Evolutionary conservation across 371 early-diverging fungal species (phyloP).

Genomic region (Parasitella parasitica): DNA sequence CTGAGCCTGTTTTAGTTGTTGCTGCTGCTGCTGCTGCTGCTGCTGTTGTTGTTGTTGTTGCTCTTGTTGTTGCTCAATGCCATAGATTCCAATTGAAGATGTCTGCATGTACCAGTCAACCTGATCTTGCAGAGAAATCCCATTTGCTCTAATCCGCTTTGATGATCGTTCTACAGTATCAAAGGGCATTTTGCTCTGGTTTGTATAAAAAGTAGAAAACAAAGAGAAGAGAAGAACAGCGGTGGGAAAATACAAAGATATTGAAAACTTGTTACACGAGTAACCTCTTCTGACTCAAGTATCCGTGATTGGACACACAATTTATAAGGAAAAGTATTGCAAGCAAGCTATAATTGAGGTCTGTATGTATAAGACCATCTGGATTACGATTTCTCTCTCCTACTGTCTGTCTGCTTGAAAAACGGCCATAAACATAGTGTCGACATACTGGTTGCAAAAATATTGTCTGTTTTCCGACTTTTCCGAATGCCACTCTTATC

Average conservation of each 20-base stretch:
- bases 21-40: background rate
- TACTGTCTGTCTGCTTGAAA: background rate
- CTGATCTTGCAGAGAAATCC: conserved; percentile 6
- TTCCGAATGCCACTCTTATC: conserved; percentile 9
- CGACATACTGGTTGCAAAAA: too few relatives aligned
- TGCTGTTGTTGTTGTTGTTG: background rate
- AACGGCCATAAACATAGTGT: background rate
- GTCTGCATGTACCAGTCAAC: conserved; percentile 21
- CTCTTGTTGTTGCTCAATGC: background rate
- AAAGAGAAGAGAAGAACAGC: background rate
- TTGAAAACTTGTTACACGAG: conserved; percentile 17
- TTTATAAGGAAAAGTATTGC: background rate
- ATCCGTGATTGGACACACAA: conserved; percentile 2
- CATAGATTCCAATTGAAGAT: conserved; percentile 2
- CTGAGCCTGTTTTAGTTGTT: background rate
- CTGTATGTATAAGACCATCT: too few relatives aligned
- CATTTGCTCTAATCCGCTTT: conserved; percentile 23
- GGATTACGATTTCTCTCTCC: too few relatives aligned
- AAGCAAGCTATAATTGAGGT: background rate
- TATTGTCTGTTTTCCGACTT: conserved; percentile 7
- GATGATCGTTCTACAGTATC: conserved; percentile 29
- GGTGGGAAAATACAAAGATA: conserved; percentile 26
- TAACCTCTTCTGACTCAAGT: conserved; percentile 18
- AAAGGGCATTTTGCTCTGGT: conserved; percentile 22
- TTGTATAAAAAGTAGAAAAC: background rate